Percentiles rank a stretch among this genome's conserved stretches.
phyloP scores from a whole-genome alignment of 108 stramenopile species.

The Parmales sp. region DNA sequence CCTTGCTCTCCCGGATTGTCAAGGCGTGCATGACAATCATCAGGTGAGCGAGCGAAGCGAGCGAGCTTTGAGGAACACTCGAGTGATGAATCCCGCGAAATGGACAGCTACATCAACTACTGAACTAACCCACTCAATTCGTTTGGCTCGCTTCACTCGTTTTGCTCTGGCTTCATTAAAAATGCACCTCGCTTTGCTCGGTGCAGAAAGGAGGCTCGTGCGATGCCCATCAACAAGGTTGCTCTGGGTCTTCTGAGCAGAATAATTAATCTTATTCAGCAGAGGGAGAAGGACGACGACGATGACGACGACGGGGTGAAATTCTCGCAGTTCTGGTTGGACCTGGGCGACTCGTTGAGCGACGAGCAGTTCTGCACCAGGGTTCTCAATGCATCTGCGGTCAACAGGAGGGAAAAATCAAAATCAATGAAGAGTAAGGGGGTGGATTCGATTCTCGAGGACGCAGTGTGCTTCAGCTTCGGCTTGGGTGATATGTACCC shows the following conservation, averaged over 20 bases:
- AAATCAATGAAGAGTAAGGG: constrained; percentile 73
- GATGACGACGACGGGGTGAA: too few species aligned
- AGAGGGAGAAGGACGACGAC: neutral
- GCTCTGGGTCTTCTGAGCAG: constrained; percentile 67
- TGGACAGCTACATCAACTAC: too few species aligned
- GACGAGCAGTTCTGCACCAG: constrained; percentile 38
- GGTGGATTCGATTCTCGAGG: constrained; percentile 69
- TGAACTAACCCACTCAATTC: too few species aligned
- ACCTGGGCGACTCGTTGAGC: constrained; percentile 23
- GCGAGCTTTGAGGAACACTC: too few species aligned
- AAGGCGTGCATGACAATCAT: constrained; percentile 46
- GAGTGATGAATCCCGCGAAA: too few species aligned
- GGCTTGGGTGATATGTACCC: constrained; percentile 64
- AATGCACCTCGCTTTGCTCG: too few species aligned
- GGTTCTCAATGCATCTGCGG: constrained; percentile 64
- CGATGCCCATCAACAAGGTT: constrained; percentile 69
- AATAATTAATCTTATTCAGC: constrained; percentile 39
- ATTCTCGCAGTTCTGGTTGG: neutral
- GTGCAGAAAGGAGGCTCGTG: constrained; percentile 50
- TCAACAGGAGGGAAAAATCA: constrained; percentile 69
- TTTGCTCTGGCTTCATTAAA: too few species aligned
- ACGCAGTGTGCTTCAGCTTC: constrained; percentile 56
- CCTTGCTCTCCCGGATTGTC: constrained; percentile 41
- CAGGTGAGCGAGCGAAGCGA: too few species aligned
- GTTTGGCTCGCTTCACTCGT: too few species aligned